These are phyloP conservation scores for Rosa lucieae DNA, from an alignment of 306 rosid species.

Conservation along the genomic window DNA sequence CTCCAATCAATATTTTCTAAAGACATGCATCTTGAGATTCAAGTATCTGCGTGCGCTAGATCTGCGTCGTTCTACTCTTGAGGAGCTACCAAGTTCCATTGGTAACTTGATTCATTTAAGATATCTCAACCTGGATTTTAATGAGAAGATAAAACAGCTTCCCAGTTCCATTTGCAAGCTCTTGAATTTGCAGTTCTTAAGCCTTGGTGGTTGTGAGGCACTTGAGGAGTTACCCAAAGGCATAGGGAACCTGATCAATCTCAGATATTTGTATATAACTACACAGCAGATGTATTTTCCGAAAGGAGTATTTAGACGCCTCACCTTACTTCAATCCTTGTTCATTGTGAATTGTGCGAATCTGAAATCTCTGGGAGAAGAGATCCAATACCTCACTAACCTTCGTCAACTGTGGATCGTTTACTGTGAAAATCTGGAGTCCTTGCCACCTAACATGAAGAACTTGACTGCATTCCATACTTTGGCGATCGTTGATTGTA, in stretches of 20 bases:
- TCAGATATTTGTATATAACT: background rate
- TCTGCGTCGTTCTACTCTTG: background rate
- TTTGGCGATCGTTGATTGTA: background rate
- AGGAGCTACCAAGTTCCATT: background rate
- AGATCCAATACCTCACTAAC: background rate
- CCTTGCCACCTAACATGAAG: constrained; percentile 20
- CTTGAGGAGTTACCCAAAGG: constrained; percentile 27
- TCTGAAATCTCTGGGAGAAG: background rate
- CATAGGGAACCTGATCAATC: constrained; percentile 24
- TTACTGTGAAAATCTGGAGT: constrained; percentile 1
- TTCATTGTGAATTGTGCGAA: rapidly evolving
- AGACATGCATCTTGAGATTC: background rate
- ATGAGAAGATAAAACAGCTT: no score
- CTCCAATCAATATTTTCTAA: background rate
- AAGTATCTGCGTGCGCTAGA: background rate
- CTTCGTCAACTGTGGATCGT: background rate
- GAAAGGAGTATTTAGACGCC: background rate
- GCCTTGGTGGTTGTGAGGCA: background rate
- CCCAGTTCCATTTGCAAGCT: constrained; percentile 20
- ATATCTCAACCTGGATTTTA: background rate
- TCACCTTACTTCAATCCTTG: background rate
- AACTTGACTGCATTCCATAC: constrained; percentile 17
- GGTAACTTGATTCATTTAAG: background rate
- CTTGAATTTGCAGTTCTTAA: constrained; percentile 3
- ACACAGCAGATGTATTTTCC: background rate